phyloP scores from a whole-genome alignment of 768 basidiomycete genomes.

The Phylloporus sp. region DNA sequence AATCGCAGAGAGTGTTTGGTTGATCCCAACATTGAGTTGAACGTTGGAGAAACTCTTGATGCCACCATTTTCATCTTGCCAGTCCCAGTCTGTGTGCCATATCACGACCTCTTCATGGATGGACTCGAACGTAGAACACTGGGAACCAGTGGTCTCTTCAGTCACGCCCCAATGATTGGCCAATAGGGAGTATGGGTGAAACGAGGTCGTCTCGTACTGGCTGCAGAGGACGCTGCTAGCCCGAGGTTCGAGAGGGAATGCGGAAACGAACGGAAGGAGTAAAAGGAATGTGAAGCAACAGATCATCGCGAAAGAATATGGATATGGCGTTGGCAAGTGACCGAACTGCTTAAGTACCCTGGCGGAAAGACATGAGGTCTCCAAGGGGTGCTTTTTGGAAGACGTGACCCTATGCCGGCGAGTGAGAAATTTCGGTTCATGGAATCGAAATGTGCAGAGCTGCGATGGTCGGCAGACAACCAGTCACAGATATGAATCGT shows the following conservation, averaged over 20 bases:
- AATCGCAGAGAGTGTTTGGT: conserved; percentile 51
- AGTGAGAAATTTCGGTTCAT: neutral
- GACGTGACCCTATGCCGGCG: neutral
- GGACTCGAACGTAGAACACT: conserved; percentile 45
- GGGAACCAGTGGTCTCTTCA: conserved; percentile 43
- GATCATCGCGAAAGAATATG: conserved; percentile 8
- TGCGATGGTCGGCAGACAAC: neutral
- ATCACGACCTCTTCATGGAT: conserved; percentile 38
- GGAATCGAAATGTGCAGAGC: neutral
- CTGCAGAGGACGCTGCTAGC: conserved; percentile 28
- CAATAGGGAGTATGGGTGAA: conserved; percentile 44
- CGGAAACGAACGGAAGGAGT: conserved; percentile 21
- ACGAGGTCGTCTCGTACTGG: conserved; percentile 47
- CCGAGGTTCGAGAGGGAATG: conserved; percentile 1
- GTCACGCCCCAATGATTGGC: conserved; percentile 44
- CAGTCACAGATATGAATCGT: neutral
- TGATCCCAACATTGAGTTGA: conserved; percentile 44
- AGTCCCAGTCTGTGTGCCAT: conserved; percentile 52
- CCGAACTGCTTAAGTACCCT: conserved; percentile 12
- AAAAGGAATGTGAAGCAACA: conserved; percentile 8
- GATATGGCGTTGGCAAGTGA: too few species aligned
- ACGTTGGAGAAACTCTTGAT: conserved; percentile 64
- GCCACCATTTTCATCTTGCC: conserved; percentile 44
- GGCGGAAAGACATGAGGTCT: neutral
- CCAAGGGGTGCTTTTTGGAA: neutral